Conservation (phyloP, 2,329 filamentous ascomycete genomes). For the Decorospora gaudefroyi region DNA sequence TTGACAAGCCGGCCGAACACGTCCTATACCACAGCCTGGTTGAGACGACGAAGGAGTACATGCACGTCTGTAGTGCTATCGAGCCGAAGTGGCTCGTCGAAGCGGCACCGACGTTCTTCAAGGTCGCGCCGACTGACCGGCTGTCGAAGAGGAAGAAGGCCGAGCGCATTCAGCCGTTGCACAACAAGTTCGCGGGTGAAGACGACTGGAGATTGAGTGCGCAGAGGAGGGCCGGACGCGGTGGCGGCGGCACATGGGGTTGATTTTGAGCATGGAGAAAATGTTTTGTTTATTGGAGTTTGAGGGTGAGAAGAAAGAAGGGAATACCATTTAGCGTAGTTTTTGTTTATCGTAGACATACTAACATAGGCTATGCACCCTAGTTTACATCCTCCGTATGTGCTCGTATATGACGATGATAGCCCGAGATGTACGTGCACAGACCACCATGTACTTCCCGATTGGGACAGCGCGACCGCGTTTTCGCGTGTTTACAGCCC, state of each 20-base stretch:
- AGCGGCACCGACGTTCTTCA: constrained; percentile 98
- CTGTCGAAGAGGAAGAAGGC: constrained; percentile 91
- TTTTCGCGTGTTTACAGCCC: constrained; percentile 31
- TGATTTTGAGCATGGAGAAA: constrained; percentile 53
- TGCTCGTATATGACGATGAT: not conserved
- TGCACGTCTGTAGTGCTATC: constrained; percentile 91
- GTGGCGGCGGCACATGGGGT: constrained; percentile 94
- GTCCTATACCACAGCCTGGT: constrained; percentile 92
- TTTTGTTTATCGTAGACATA: too few relatives aligned
- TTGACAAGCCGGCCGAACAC: constrained; percentile 95
- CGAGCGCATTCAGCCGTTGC: constrained; percentile 91
- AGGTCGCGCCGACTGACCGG: constrained; percentile 84
- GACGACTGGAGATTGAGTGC: constrained; percentile 94
- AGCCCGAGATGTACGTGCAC: constrained; percentile 16
- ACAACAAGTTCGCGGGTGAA: constrained; percentile 88
- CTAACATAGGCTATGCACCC: too few relatives aligned
- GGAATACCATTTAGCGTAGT: too few relatives aligned
- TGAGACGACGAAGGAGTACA: constrained; percentile 95
- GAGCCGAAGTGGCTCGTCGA: constrained; percentile 95
- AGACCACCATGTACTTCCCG: constrained; percentile 21
- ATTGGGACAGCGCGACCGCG: constrained; percentile 29
- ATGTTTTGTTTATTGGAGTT: not conserved
- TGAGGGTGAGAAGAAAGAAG: too few relatives aligned
- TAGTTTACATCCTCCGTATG: too few relatives aligned
- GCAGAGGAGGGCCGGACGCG: constrained; percentile 80